Conservation (phyloP, 805 yeast species). For the Sungouiella blattae region DNA sequence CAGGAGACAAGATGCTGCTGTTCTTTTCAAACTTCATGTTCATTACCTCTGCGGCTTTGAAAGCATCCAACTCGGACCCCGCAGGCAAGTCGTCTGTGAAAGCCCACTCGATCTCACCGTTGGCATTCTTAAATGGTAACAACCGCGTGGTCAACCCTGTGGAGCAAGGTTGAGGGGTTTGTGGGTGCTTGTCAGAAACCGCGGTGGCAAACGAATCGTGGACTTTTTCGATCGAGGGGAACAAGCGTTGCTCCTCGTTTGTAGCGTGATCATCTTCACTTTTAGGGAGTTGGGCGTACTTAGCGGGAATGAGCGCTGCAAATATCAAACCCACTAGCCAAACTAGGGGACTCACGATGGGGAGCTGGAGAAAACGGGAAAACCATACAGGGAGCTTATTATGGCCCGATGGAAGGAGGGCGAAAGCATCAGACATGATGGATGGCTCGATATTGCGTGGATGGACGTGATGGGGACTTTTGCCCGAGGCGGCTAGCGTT, state of each 20-base stretch:
- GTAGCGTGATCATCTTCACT: neutral
- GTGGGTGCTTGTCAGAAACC: neutral
- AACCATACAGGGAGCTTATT: neutral
- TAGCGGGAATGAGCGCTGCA: neutral
- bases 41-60: constrained; percentile 13
- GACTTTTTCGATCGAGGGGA: constrained; percentile 15
- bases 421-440: neutral
- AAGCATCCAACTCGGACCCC: constrained; percentile 27
- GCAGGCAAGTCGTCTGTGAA: constrained; percentile 41
- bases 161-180: constrained; percentile 40
- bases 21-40: constrained; percentile 5
- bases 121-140: constrained; percentile 47
- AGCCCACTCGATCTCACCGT: constrained; percentile 58
- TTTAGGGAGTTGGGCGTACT: neutral
- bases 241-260: constrained; percentile 6
- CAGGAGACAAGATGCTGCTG: constrained; percentile 28
- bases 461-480: too few relatives aligned
- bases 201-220: neutral
- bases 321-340: neutral
- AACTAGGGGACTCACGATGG: neutral
- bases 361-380: neutral
- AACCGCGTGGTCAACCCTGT: constrained; percentile 47
- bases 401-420: neutral
- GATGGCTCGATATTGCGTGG: too few relatives aligned
- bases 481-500: too few relatives aligned